Conservation (phyloP, 768 basidiomycete genomes). For the Lentinula guzmanii region DNA sequence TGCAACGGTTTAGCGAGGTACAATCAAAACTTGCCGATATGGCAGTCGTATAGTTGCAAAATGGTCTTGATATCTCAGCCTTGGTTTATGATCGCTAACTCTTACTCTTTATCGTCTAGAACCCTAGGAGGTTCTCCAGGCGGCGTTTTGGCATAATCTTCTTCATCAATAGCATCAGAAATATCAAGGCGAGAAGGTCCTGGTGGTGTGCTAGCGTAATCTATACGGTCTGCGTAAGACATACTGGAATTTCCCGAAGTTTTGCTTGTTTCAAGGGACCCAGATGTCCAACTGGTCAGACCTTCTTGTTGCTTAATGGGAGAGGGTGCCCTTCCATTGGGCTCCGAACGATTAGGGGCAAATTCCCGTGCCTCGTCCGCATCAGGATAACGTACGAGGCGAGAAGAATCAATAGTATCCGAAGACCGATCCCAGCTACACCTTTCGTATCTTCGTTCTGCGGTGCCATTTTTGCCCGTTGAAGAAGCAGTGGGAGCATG, state of each 20-base stretch:
- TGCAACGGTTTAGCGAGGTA: too few species aligned
- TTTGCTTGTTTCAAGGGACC: not conserved
- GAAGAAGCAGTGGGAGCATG: not conserved
- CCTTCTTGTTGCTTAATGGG: not conserved
- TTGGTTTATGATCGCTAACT: not conserved
- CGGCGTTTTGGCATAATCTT: not conserved
- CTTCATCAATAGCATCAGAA: not conserved
- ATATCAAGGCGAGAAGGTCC: not conserved
- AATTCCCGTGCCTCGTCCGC: not conserved
- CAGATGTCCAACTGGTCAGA: not conserved
- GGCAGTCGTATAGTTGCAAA: too few species aligned
- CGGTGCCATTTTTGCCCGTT: not conserved
- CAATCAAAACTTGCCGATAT: too few species aligned
- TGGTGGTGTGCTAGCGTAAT: not conserved
- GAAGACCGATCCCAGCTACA: not conserved
- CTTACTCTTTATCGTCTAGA: not conserved
- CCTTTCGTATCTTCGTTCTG: not conserved
- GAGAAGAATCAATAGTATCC: not conserved
- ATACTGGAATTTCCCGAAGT: not conserved
- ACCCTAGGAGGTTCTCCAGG: not conserved
- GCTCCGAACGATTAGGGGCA: not conserved
- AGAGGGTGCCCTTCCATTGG: not conserved
- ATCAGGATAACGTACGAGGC: not conserved
- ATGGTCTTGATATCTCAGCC: too few species aligned
- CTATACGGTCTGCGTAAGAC: not conserved